phyloP scores from a whole-genome alignment of 2,329 filamentous ascomycete genomes.

The Cladophialophora immunda region DNA sequence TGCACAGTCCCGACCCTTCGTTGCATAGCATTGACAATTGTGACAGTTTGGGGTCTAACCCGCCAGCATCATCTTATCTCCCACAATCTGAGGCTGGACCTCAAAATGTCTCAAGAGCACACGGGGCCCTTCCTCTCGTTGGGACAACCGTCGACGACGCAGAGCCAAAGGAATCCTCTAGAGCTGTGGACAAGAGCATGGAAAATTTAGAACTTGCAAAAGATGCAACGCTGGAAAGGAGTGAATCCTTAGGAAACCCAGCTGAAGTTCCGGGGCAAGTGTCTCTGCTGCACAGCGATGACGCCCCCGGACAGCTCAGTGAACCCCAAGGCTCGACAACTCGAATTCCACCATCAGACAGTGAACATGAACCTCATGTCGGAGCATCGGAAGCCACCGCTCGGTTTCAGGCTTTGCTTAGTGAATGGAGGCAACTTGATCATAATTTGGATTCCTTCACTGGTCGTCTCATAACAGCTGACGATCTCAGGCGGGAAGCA shows the following conservation, averaged over 20 bases:
- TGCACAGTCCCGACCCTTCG: neutral
- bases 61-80: neutral
- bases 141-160: neutral
- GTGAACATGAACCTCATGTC: neutral
- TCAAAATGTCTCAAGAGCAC: neutral
- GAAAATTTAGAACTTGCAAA: neutral
- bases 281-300: neutral
- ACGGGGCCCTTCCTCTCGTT: neutral
- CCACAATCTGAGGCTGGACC: neutral
- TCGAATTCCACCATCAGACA: neutral
- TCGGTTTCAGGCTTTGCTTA: neutral
- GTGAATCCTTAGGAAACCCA: neutral
- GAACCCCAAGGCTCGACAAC: neutral
- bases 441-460: slow-evolving; percentile 5
- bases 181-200: neutral
- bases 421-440: slow-evolving; percentile 9
- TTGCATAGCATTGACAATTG: neutral
- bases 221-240: neutral
- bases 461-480: slow-evolving; percentile 8
- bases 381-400: neutral
- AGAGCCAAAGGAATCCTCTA: neutral
- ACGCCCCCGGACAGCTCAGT: neutral
- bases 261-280: neutral
- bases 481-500: neutral
- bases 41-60: neutral